phyloP scores from a whole-genome alignment of 2,329 filamentous ascomycete species.

The Podosphaera fusca region DNA sequence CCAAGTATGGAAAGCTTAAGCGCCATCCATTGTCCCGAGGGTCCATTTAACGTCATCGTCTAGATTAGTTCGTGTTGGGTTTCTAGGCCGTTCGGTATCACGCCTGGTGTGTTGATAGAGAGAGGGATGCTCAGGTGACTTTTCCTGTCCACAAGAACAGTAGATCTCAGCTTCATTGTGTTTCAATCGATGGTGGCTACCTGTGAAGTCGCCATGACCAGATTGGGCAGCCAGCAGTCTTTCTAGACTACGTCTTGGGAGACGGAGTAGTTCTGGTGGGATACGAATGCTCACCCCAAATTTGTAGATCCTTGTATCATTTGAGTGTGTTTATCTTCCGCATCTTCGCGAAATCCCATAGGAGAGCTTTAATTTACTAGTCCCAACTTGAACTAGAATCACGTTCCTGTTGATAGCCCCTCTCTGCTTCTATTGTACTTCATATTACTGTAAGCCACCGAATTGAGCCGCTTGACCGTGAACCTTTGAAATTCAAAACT shows the following conservation, averaged over 20 bases:
- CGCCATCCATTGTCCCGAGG: neutral
- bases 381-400: too few relatives aligned
- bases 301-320: neutral
- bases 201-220: neutral
- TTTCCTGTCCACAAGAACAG: neutral
- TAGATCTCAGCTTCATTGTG: neutral
- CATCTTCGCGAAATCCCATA: too few relatives aligned
- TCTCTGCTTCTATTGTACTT: too few relatives aligned
- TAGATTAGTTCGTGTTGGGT: neutral
- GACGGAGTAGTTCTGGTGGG: slow-evolving; percentile 1
- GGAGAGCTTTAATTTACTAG: too few relatives aligned
- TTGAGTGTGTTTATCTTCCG: neutral
- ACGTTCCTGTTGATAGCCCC: too few relatives aligned
- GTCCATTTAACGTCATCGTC: neutral
- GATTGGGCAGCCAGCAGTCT: neutral
- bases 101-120: neutral
- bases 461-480: too few relatives aligned
- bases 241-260: neutral
- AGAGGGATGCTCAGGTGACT: neutral
- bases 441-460: too few relatives aligned
- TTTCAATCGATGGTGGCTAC: slow-evolving; percentile 1
- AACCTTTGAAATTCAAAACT: too few relatives aligned
- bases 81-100: neutral
- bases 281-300: neutral
- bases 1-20: neutral